These are phyloP conservation scores for Buddleja alternifolia DNA, from an alignment of 257 asterid species.

Conservation along the genomic window DNA sequence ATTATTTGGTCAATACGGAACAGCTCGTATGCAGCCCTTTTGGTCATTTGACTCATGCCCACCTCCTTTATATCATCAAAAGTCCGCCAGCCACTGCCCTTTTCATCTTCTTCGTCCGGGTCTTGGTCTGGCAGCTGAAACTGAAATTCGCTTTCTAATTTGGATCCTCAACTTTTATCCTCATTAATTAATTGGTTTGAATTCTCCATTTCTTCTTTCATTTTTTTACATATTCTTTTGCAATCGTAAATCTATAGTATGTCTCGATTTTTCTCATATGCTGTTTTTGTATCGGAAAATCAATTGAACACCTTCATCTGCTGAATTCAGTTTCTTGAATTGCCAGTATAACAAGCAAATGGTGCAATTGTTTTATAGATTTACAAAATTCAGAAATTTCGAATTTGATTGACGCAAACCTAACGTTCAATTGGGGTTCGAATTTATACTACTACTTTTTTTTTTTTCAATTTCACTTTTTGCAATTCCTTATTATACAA, in stretches of 20 bases:
- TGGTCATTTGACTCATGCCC: conserved; percentile 40
- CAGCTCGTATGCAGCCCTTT: conserved; percentile 29
- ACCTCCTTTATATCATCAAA: conserved; percentile 1
- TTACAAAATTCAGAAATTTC: conserved; percentile 36
- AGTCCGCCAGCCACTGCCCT: conserved; percentile 11
- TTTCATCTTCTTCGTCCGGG: conserved; percentile 29
- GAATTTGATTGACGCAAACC: conserved; percentile 61
- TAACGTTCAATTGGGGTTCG: conserved; percentile 37
- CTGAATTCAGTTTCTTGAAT: conserved; percentile 23
- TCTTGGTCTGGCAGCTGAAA: conserved; percentile 14
- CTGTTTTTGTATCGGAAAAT: conserved; percentile 15
- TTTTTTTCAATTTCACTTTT: not conserved
- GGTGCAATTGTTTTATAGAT: conserved; percentile 35
- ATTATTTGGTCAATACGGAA: conserved; percentile 55
- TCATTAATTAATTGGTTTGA: not conserved
- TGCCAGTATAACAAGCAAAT: conserved; percentile 24
- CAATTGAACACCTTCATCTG: conserved; percentile 22
- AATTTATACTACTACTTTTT: conserved; percentile 1
- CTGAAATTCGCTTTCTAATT: not conserved
- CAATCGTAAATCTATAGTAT: not conserved
- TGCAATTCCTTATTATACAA: not conserved
- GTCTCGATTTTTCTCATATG: conserved; percentile 12
- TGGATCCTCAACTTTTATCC: not conserved
- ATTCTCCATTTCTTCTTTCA: not conserved
- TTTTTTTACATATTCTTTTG: not conserved